Evolutionary conservation across 306 rosid species (phyloP), one percentile per base, ranked within the genome.

Genomic region (Oemleria cerasiformis): DNA sequence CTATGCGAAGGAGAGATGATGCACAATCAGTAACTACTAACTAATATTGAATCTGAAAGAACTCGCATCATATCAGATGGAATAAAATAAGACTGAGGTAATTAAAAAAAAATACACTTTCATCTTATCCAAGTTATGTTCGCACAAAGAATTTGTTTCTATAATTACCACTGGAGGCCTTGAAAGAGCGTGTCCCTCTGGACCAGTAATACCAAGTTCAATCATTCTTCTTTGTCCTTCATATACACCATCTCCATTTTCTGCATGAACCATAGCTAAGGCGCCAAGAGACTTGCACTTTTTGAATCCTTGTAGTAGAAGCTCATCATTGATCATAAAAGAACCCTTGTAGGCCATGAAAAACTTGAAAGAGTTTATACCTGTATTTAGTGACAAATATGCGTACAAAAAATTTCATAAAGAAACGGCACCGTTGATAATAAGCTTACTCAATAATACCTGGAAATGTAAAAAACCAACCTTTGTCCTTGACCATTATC

Each of bases 181-280:
- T 25, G 98, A 93, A 79, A 93, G 97, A 70, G 94, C 86, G 40
- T 91, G 96, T 21, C 98, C 98, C 88, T 88, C 97, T 44, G 98
- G 98, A 74, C 97, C 98, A 60, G 94, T 88, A 77, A 93, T 88
- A 70, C 97, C 97, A 56, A 93, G 97, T 81, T 91, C 98, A 75
- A 83, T 88, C 92, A 93, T 93, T 84, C 86, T 87, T 38, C 82
- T 80, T 66, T 93, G 98, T 65, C 98, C 98, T 88, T 87, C 97
- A 49, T 70, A 75, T 36, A 91, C 96, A 64, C 90, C 97, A 75
- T 93, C 96, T 69, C 97, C 98, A 84, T 91, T 93, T 88, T 93
- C 98, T 57, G 97, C 98, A 86, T 93, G 98, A 63, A 93, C 97
- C 98, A 93, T 93, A 61, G 98, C 96, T 75, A 93, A 72, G 74